A percentile compares a stretch with the other conserved stretches of the same genome.
These are phyloP conservation scores for Andrographis paniculata DNA, from an alignment of 305 asterid genomes.

Conservation along the genomic window DNA sequence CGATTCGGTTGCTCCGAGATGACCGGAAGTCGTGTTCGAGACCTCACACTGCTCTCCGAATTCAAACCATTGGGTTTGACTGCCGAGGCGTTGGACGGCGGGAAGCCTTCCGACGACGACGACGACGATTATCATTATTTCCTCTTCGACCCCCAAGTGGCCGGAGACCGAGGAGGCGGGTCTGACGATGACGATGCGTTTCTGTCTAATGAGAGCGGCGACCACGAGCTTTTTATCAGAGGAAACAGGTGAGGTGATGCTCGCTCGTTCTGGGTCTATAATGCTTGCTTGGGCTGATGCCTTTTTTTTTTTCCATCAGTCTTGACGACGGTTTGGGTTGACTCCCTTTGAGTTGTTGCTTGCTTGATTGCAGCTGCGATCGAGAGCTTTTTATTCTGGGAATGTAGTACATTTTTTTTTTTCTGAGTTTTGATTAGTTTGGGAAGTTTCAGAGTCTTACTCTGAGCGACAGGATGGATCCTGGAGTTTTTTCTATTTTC, in stretches of 20 bases:
- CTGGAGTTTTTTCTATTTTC: no score
- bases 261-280: not conserved
- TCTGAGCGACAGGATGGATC: no score
- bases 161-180: not conserved
- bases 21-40: not conserved
- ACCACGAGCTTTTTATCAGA: constrained; percentile 10
- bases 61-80: constrained; percentile 12
- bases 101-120: not conserved
- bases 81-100: constrained; percentile 6
- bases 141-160: constrained; percentile 4
- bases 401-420: no score
- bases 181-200: not conserved
- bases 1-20: no score
- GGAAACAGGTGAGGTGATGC: constrained; percentile 3
- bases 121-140: constrained; percentile 5
- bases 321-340: not conserved
- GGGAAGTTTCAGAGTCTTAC: no score
- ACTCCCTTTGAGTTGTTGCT: no score
- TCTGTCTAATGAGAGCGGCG: not conserved
- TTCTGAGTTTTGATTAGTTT: no score
- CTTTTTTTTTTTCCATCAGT: not conserved
- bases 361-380: no score
- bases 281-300: not conserved
- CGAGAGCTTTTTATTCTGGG: no score
- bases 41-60: constrained; percentile 6